Evolutionary conservation across 495 filamentous ascomycete genomes (phyloP).

Genomic region (Xanthoparmelia taractica): DNA sequence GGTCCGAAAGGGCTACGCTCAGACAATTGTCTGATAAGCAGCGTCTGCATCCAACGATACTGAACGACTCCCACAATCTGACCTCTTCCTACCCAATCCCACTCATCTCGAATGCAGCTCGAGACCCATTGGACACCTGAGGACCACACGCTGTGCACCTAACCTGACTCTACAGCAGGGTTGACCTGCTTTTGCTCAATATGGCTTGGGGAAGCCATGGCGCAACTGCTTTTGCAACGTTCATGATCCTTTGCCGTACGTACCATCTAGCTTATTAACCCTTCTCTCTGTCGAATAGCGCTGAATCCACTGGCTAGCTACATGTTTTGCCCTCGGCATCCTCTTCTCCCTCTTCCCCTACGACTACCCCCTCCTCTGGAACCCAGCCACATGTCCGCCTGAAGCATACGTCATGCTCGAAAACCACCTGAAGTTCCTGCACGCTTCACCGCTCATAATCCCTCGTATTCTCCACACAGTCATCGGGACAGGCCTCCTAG

Average conservation of each 20-base stretch:
- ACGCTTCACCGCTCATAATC: constrained; percentile 82
- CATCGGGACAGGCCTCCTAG: constrained; percentile 76
- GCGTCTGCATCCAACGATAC: not conserved
- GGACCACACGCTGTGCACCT: not conserved
- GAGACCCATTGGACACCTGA: not conserved
- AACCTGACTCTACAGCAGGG: not conserved
- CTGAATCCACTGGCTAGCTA: constrained; percentile 46
- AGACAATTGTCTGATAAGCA: not conserved
- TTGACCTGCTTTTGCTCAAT: not conserved
- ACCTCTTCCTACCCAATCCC: not conserved
- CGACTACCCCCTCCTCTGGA: constrained; percentile 97
- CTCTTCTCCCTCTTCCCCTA: constrained; percentile 96
- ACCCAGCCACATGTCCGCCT: constrained; percentile 50
- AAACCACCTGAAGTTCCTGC: constrained; percentile 75
- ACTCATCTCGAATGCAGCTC: not conserved
- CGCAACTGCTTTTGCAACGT: constrained; percentile 67
- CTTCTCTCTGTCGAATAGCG: constrained; percentile 1
- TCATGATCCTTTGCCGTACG: constrained; percentile 91
- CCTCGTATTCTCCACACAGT: constrained; percentile 88
- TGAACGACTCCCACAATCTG: not conserved
- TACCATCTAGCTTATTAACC: constrained; percentile 20
- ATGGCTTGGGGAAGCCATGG: constrained; percentile 24
- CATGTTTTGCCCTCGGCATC: constrained; percentile 94
- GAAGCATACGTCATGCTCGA: constrained; percentile 75
- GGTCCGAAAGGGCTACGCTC: too few relatives aligned